phyloP scores from a whole-genome alignment of 2,329 filamentous ascomycete species.

The Fusarium nurragi region DNA sequence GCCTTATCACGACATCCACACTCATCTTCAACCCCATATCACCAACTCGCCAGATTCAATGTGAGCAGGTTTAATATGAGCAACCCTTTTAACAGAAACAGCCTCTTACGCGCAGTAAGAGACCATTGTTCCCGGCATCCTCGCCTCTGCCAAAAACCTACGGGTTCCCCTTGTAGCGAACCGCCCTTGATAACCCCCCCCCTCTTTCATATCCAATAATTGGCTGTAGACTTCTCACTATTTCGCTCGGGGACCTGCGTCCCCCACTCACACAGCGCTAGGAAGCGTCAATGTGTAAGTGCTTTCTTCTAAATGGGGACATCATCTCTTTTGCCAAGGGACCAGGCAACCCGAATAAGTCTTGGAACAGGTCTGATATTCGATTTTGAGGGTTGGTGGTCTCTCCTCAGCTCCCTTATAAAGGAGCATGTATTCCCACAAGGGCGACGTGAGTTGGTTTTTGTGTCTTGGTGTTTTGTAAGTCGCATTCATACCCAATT shows the following conservation, averaged over 20 bases:
- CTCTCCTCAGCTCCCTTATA: constrained; percentile 23
- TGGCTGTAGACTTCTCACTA: constrained; percentile 12
- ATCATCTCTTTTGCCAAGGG: constrained; percentile 28
- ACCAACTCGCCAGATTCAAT: background rate
- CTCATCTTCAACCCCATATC: background rate
- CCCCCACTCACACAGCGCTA: constrained; percentile 16
- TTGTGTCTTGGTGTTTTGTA: constrained; percentile 1
- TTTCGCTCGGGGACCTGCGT: constrained; percentile 24
- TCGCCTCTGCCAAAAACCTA: background rate
- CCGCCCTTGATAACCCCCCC: constrained; percentile 22
- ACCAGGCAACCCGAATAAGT: constrained; percentile 1
- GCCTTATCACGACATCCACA: background rate
- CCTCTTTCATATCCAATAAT: constrained; percentile 20
- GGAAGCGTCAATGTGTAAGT: constrained; percentile 16
- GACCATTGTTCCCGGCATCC: background rate
- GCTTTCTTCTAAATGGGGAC: constrained; percentile 16
- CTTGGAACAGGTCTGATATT: constrained; percentile 22
- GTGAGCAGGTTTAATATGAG: background rate
- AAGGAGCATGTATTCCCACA: constrained; percentile 25
- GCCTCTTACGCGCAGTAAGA: background rate
- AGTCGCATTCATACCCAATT: background rate
- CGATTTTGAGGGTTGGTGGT: constrained; percentile 28
- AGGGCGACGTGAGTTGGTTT: constrained; percentile 8
- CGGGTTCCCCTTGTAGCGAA: constrained; percentile 10
- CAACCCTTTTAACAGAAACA: background rate